Evolutionary conservation across 345 rosid species (phyloP), one percentile per base, ranked within the genome.

Genomic region (Pistacia atlantica): DNA sequence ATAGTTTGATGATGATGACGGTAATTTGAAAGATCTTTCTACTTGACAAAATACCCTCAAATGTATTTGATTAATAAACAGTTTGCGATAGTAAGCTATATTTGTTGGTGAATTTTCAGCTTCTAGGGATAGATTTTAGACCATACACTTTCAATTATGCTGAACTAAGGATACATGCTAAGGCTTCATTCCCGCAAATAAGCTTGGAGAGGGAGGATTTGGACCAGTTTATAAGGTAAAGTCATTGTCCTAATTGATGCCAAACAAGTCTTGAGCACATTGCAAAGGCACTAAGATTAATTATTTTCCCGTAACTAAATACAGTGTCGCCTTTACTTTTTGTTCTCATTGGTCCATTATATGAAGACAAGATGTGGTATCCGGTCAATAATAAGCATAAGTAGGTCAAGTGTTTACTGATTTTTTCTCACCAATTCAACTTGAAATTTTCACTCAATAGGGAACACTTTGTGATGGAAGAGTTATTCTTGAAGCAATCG

Each of bases 131-230:
- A 18, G 68, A 73, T 46, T 57, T 12, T 61, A 73, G 37, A 73
- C 67, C 76, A 4, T 73, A 73, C 58, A 60, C 76, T 8, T 73
- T 73, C 58, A 61, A 57, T 73, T 73, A 72, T 60, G 38, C 67
- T 46, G 57, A 17, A 14, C 57, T 72, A 51, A 73, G 49, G 46
- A 61, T 46, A n/a, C n/a, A n/a, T 5, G 57, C 76, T 48, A 73
- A 61, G 56, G 60, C 31, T 73, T 73, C 31, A 73, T 46, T 73
- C 67, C 76, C 4, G 57, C 45, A 60, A 73, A 91, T 82, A 91
- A 91, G 79, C 92, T 90, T 59, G 97, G 95, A 77, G 97, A 93
- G 84, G 97, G 95, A 80, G 96, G 97, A 67, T 93, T 89, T 74
- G 94, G 97, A 78, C 90, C 96, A 1, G 91, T 91, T 69, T 93